Evolutionary conservation across 768 basidiomycete species (phyloP).

Genomic region (Symmetrospora coprosmae): DNA sequence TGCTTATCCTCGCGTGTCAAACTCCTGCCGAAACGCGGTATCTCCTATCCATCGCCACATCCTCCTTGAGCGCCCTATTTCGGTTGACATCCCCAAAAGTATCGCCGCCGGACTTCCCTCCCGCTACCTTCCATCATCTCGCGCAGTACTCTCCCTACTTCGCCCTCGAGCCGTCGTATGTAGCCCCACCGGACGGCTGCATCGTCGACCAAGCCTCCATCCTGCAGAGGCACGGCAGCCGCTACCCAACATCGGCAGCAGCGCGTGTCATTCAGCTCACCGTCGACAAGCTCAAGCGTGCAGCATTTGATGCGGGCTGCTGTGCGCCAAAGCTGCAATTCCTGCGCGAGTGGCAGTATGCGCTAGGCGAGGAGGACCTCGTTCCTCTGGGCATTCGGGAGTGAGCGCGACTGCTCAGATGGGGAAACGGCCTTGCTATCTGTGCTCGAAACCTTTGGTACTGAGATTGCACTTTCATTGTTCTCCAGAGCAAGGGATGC

Average conservation of each 20-base stretch:
- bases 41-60: too few relatives aligned
- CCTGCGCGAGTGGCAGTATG: constrained; percentile 42
- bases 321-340: background rate
- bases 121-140: background rate
- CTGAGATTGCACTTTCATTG: constrained; percentile 39
- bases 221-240: constrained; percentile 64
- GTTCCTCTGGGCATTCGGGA: constrained; percentile 60
- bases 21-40: too few relatives aligned
- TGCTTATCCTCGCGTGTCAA: too few relatives aligned
- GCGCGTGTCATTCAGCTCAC: constrained; percentile 42
- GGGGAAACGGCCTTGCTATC: background rate
- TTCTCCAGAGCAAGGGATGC: constrained; percentile 11
- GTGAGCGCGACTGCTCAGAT: constrained; percentile 4
- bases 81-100: too few relatives aligned
- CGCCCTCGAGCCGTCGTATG: background rate
- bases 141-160: constrained; percentile 21
- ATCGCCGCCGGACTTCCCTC: too few relatives aligned
- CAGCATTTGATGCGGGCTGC: constrained; percentile 37
- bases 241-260: constrained; percentile 53
- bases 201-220: background rate
- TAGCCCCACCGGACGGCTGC: background rate
- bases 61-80: too few relatives aligned
- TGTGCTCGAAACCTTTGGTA: background rate
- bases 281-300: constrained; percentile 47
- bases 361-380: constrained; percentile 48